phyloP scores from a whole-genome alignment of 1,284 basidiomycete genomes.

The Calocybe gambosa region DNA sequence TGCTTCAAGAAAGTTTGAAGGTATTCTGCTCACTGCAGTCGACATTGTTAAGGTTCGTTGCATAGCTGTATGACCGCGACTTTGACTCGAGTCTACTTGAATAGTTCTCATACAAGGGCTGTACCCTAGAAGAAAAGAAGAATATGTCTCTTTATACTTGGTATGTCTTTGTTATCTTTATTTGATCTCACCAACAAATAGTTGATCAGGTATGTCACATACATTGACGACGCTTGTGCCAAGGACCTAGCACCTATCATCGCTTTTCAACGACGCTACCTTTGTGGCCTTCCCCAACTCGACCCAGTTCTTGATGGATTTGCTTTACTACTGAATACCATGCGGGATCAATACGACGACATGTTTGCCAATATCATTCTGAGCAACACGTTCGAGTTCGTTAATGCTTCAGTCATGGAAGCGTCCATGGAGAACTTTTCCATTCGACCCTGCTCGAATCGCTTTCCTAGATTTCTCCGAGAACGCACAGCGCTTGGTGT shows the following conservation, averaged over 20 bases:
- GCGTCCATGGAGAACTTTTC: not conserved
- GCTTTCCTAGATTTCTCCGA: conserved; percentile 9
- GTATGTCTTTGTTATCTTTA: not conserved
- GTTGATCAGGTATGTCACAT: conserved; percentile 1
- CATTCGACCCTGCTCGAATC: not conserved
- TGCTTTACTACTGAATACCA: not conserved
- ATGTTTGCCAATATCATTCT: conserved; percentile 5
- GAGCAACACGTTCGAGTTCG: conserved; percentile 6
- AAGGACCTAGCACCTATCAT: not conserved
- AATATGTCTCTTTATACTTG: conserved; percentile 6
- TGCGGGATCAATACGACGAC: conserved; percentile 3
- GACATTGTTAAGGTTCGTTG: conserved; percentile 6
- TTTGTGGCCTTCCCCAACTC: conserved; percentile 8
- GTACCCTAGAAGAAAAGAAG: conserved; percentile 7
- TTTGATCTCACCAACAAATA: not conserved
- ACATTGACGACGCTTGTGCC: conserved; percentile 17
- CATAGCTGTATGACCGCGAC: not conserved
- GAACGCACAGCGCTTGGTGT: not conserved
- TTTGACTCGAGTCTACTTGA: not conserved
- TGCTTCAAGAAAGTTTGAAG: conserved; percentile 1
- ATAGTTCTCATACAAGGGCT: not conserved
- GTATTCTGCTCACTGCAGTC: conserved; percentile 2
- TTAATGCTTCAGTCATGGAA: conserved; percentile 4
- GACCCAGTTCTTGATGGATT: conserved; percentile 9
- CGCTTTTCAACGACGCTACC: conserved; percentile 6